Evolutionary conservation across 805 yeast species (phyloP), one percentile per base, ranked within the genome.

Genomic region (Yarrowia osloensis): DNA sequence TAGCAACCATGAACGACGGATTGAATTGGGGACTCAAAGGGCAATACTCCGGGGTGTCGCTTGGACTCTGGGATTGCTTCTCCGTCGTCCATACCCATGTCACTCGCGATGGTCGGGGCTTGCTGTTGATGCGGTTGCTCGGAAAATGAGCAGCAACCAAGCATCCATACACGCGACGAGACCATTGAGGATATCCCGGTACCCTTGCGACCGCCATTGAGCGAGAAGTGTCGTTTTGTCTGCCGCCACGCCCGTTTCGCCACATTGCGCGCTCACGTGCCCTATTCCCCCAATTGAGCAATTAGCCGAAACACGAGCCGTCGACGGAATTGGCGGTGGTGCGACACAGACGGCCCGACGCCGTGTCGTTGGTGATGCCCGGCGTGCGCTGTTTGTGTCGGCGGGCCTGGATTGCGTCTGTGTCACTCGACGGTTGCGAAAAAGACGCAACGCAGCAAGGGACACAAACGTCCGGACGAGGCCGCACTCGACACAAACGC

Each of bases 391-490:
- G 24, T 21, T 12, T 40, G 24, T 21, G 24, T 21, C 46, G 9
- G 24, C 7, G 15, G 24, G n/a, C 17, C 42, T 8, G 22, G 22
- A n/a, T 19, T n/a, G 42, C 11, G 42, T 39, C 19, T 24, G 50
- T 46, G 50, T 9, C 50, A 24, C 33, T 26, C 52, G 55, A 6
- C 55, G 35, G 31, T 49, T 49, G 55, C 55, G 55, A 49, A 49
- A 49, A 49, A 49, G 55, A 31, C 55, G 55, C 55, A 49, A 49
- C 24, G 8, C 33, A 49, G 37, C 54, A 26, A 46, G 17, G 13
- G 35, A 31, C 35, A 7, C 35, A 31, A 28, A 28, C 29, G 7
- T 7, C 4, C 29, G 29, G 4, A n/a, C n/a, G n/a, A n/a, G n/a
- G n/a, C n/a, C n/a, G n/a, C n/a, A n/a, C n/a, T n/a, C n/a, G n/a